Evolutionary conservation across 345 rosid genomes (phyloP), one percentile per base, ranked within the genome.

Genomic region (Citrus medica): DNA sequence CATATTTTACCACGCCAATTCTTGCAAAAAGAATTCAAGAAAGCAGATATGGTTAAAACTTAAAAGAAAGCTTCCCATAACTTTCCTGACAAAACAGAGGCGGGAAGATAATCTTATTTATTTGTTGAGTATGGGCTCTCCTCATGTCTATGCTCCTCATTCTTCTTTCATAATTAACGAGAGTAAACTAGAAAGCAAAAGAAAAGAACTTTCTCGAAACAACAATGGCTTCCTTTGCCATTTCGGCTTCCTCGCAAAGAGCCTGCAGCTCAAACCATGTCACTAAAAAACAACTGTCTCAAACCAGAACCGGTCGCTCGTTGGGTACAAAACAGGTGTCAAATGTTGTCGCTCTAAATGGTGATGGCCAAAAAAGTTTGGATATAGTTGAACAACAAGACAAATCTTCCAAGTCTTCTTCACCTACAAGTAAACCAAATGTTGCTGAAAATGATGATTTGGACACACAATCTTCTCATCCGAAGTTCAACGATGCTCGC

Each of bases 151-250:
- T 3, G 61, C 38, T 79, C 27, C 46, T 68, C 42, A 22, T 70
- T 38, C 53, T 14, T 61, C 53, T 56, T 25, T 68, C 73, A 19
- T 32, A 60, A 56, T 9, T 21, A 61, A 46, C 19, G 10, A 58
- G n/a, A 62, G 9, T 33, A 19, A 30, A 63, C 10, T 27, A 56
- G 6, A 27, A 68, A 66, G 38, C 25, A 53, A 21, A 73, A 9
- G 69, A 19, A 37, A 7, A 48, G n/a, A 25, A 22, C 5, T 9
- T 38, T 56, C 22, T 51, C 74, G 69, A 28, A 71, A 58, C 73
- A 32, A 40, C 80, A 67, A 84, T 84, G 90, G 83, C 89, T 85
- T 77, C 85, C 79, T 24, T 83, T 78, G 32, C 87, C 85, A 86
- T 89, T 71, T 86, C 87, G 58, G 89, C 89, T 13, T 88, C 85